Conservation (phyloP, 2,329 filamentous ascomycete genomes). For the Pseudofabraea citricarpa region DNA sequence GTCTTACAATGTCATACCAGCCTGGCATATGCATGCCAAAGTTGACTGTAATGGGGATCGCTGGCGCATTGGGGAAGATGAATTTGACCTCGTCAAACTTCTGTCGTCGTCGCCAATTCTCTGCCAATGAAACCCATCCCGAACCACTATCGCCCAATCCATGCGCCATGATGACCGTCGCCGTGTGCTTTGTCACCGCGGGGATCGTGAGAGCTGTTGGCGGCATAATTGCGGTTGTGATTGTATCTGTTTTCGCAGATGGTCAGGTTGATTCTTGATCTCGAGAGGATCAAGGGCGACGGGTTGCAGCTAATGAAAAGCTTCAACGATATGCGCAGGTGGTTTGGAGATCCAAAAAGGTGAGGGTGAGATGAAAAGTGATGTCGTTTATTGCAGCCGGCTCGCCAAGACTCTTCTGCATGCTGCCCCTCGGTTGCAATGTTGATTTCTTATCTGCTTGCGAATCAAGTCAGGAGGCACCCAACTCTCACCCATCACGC, state of each 20-base stretch:
- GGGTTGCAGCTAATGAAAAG: too few species aligned
- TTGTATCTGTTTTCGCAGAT: not conserved
- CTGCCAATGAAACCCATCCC: slow-evolving; percentile 77
- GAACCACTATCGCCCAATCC: slow-evolving; percentile 81
- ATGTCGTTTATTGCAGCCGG: too few species aligned
- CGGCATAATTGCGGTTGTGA: slow-evolving; percentile 17
- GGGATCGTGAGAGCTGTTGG: slow-evolving; percentile 61
- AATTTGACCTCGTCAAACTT: slow-evolving; percentile 89
- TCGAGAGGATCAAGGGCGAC: too few species aligned
- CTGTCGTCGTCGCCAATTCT: slow-evolving; percentile 78
- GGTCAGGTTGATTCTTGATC: too few species aligned
- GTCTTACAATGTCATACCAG: slow-evolving; percentile 75
- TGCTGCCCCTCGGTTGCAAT: not conserved
- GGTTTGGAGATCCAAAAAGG: too few species aligned
- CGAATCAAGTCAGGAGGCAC: not conserved
- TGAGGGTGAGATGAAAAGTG: slow-evolving; percentile 1
- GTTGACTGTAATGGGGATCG: slow-evolving; percentile 81
- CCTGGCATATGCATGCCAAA: slow-evolving; percentile 76
- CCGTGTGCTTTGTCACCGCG: slow-evolving; percentile 78
- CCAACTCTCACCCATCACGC: not conserved
- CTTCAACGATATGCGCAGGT: too few species aligned
- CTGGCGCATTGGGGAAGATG: slow-evolving; percentile 86
- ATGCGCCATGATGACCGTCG: slow-evolving; percentile 91
- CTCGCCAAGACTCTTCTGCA: too few species aligned
- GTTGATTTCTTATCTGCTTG: not conserved